Base-by-base conservation (phyloP, 2,329 filamentous ascomycete species). In the Corynespora cassiicola region DNA sequence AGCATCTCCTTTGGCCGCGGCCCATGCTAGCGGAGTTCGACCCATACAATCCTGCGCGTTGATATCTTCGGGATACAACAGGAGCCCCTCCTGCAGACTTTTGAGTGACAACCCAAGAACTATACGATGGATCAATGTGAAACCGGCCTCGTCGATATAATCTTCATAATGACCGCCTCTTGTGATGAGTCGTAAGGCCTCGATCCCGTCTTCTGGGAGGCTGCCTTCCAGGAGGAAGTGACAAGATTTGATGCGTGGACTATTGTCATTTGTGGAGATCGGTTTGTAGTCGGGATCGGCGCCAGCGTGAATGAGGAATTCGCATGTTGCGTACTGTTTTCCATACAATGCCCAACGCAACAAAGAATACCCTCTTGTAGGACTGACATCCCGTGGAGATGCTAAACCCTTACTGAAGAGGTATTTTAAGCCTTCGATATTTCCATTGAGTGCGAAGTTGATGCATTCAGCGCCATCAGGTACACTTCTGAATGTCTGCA, bases 291-390 rank as follows among this genome's bases (percentile, higher is more conserved):
- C 58, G 1, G 52, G 46, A 36, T 66, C 60, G n/a, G 59, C 58
- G 4, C 61, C 61, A 15, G 54, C 55, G 20, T 54, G 39, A 10
- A 64, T 19, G 7, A 63, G 47, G 34, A 65, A 65, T 28, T 54
- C 36, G 32, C 54, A 59, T 6, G 60, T 57, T 21, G 54, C 49
- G 30, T 63, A 64, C 36, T 65, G 58, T 35, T 65, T 58, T 21
- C 52, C 61, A 40, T 68, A 66, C 10, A 68, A 42, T 24, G 64
- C 61, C 63, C 63, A 65, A 31, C 57, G 51, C n/a, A 67, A 45
- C 3, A 66, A 45, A 9, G 64, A 57, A 31, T 67, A 68, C 3
- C 64, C 63, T 18, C 61, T 47, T 7, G 50, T 56, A 21, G 31
- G 54, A 39, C 64, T 68, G 7, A 66, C 39, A 38, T 68, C 63